Evolutionary conservation across 75 land plant species (phyloP), one percentile per base, ranked within the genome.

Genomic region (Ceratopteris richardii): DNA sequence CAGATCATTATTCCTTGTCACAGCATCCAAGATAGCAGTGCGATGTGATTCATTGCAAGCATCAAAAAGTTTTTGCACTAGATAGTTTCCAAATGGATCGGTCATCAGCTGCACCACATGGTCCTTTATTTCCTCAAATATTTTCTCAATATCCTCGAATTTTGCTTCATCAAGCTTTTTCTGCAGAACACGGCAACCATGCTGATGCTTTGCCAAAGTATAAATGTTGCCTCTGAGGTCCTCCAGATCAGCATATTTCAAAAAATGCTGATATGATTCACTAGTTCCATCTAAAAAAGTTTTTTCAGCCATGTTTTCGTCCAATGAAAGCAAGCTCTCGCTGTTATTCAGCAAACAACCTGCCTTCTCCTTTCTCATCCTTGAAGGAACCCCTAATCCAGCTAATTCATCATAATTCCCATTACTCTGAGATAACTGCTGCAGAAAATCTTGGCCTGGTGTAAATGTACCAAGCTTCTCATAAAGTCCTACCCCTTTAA

Each of bases 101-200:
- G 75, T 73, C 76, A 73, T 73, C n/a, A 73, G 39, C 31, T 73
- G 74, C 13, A 71, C 62, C 27, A 73, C 70, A 30, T 73, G 76
- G 18, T 54, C 76, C 43, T 69, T 73, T 18, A 73, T 73, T 66
- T 73, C 76, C 5, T 61, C 19, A 30, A 73, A 73, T 17, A 73
- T 73, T 41, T 69, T 59, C 54, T 73, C 57, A 48, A 73, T 58
- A 39, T 73, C 76, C 43, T 73, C 76, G 9, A 74, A 43, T 30
- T 53, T 56, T 33, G 74, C 76, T 23, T 73, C 76, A 36, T 73
- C 76, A 48, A 73, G 70, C 63, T 69, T 68, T 51, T 44, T 60
- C 48, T 73, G 76, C 73, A 73, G 47, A 53, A 73, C 69, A 10
- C 73, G 74, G 44, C 76, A 73, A 0, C 76, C 76, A 46, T 73